phyloP scores from a whole-genome alignment of 208 protist genomes.

The Acanthamoeba sp. region DNA sequence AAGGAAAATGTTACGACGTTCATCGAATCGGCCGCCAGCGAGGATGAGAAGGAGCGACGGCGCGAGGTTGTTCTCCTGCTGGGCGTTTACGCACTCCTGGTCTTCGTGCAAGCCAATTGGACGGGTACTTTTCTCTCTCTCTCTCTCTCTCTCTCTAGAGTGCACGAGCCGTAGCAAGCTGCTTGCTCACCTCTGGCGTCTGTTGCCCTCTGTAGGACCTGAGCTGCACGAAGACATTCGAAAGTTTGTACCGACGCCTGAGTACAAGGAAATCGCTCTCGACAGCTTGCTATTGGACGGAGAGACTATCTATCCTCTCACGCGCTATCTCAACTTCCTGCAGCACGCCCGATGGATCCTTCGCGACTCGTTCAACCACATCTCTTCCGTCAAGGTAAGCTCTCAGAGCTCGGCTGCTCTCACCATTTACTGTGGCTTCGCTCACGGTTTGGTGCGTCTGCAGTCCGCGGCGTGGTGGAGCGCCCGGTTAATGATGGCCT shows the following conservation, averaged over 20 bases:
- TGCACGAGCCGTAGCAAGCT: too few relatives aligned
- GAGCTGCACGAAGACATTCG: constrained; percentile 9
- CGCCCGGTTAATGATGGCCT: constrained; percentile 12
- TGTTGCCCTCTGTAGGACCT: background rate
- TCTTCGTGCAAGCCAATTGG: constrained; percentile 65
- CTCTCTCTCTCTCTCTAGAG: background rate
- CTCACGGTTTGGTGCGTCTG: too few relatives aligned
- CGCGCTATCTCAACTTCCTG: constrained; percentile 36
- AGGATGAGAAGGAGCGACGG: background rate
- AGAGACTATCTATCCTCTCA: constrained; percentile 29
- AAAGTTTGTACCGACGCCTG: background rate
- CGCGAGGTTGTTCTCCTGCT: background rate
- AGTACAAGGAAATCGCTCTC: constrained; percentile 28
- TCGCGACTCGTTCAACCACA: background rate
- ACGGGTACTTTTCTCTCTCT: background rate
- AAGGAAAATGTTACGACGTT: constrained; percentile 9
- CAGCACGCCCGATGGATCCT: constrained; percentile 36
- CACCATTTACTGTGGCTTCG: background rate
- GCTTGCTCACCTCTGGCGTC: background rate
- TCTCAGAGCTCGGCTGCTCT: background rate
- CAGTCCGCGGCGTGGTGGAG: constrained; percentile 49
- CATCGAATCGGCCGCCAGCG: background rate
- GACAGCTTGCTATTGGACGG: constrained; percentile 17
- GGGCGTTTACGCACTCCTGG: constrained; percentile 29
- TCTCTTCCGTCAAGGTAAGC: constrained; percentile 37